A percentile compares a stretch with the other conserved stretches of the same genome.
These are phyloP conservation scores for Limtongozyma cylindracea DNA, from an alignment of 805 yeast species.

Conservation along the genomic window DNA sequence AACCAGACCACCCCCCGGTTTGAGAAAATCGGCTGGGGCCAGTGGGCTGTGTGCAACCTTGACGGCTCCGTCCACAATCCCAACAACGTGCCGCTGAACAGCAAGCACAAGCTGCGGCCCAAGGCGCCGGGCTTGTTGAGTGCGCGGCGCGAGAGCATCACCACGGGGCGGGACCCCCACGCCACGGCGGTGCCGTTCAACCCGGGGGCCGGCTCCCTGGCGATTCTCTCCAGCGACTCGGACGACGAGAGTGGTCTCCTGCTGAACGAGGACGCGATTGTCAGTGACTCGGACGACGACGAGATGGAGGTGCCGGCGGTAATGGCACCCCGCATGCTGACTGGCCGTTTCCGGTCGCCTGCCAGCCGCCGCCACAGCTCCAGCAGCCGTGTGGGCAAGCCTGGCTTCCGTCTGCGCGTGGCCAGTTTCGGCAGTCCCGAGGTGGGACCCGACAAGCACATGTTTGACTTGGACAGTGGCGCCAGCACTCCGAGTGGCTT, in stretches of 20 bases:
- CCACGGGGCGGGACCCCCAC: constrained; percentile 1
- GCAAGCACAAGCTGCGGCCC: too few species aligned
- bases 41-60: constrained; percentile 74
- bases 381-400: too few species aligned
- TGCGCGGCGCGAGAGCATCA: too few species aligned
- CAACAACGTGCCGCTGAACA: too few species aligned
- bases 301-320: constrained; percentile 36
- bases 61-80: too few species aligned
- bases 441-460: too few species aligned
- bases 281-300: constrained; percentile 19
- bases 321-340: constrained; percentile 52
- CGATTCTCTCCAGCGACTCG: constrained; percentile 21
- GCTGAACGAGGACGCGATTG: constrained; percentile 10
- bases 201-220: constrained; percentile 72
- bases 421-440: too few species aligned
- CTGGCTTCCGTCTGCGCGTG: too few species aligned
- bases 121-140: too few species aligned
- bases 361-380: too few species aligned
- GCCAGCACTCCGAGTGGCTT: too few species aligned
- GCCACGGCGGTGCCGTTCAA: constrained; percentile 12
- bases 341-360: constrained; percentile 12
- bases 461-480: too few species aligned
- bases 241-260: constrained; percentile 6
- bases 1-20: constrained; percentile 48
- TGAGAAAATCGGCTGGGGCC: constrained; percentile 96